phyloP scores from a whole-genome alignment of 805 yeast genomes.

The Pichia kluyveri region DNA sequence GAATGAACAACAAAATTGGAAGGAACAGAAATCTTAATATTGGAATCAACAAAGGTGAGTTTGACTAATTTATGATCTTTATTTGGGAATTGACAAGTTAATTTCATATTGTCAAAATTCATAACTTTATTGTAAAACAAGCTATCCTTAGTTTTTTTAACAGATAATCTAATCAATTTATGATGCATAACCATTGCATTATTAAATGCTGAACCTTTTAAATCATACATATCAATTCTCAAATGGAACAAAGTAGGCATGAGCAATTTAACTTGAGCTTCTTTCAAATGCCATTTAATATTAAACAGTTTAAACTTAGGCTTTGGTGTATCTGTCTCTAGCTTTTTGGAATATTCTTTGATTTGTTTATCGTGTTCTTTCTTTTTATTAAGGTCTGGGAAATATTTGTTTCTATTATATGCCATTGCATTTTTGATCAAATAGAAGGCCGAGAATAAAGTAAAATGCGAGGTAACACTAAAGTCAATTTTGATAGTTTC shows the following conservation, averaged over 20 bases:
- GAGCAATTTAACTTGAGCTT: constrained; percentile 15
- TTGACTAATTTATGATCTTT: background rate
- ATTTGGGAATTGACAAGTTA: constrained; percentile 7
- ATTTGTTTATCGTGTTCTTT: background rate
- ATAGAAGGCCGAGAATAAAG: constrained; percentile 35
- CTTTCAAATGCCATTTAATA: constrained; percentile 5
- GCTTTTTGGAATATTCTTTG: background rate
- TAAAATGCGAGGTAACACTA: constrained; percentile 36
- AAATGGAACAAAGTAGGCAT: constrained; percentile 43
- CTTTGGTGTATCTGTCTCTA: background rate
- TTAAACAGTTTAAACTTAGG: background rate
- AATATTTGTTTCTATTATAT: background rate
- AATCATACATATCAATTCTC: constrained; percentile 34
- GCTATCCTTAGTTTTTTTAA: constrained; percentile 3
- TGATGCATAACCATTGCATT: constrained; percentile 5
- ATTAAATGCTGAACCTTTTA: constrained; percentile 11
- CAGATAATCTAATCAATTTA: constrained; percentile 6
- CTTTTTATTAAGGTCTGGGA: background rate
- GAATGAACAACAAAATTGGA: constrained; percentile 66
- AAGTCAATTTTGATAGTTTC: constrained; percentile 11
- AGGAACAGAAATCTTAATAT: constrained; percentile 53
- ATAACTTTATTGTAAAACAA: constrained; percentile 5
- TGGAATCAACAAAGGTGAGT: constrained; percentile 20
- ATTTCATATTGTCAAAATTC: constrained; percentile 6
- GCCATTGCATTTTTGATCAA: constrained; percentile 32